Conservation (phyloP, 352 stramenopile species). For the Globisporangium radiosum region DNA sequence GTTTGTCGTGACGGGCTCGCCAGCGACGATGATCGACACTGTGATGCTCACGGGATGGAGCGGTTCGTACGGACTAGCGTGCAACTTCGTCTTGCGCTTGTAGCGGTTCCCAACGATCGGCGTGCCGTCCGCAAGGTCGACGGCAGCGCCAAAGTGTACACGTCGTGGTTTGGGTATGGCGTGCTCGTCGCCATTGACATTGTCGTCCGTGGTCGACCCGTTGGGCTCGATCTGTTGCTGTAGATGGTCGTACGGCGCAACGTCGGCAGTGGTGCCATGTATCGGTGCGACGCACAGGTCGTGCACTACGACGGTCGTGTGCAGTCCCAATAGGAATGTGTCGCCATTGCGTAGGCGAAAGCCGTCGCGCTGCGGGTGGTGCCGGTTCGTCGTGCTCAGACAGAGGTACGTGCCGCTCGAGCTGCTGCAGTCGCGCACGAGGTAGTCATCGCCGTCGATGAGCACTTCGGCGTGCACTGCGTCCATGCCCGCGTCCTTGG, state of each 20-base stretch:
- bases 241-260: not conserved
- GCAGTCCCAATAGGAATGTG: slow-evolving; percentile 35
- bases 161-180: not conserved
- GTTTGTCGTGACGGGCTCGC: slow-evolving; percentile 15
- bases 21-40: slow-evolving; percentile 5
- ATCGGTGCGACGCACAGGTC: slow-evolving; percentile 13
- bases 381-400: slow-evolving; percentile 55
- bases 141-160: slow-evolving; percentile 23
- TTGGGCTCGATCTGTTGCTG: not conserved
- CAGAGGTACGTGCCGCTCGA: slow-evolving; percentile 56
- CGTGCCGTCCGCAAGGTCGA: slow-evolving; percentile 23
- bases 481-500: slow-evolving; percentile 58
- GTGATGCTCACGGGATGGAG: slow-evolving; percentile 9
- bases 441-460: slow-evolving; percentile 55
- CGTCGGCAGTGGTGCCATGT: not conserved
- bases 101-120: slow-evolving; percentile 43
- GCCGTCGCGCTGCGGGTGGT: slow-evolving; percentile 62
- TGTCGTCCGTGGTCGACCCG: slow-evolving; percentile 1
- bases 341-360: slow-evolving; percentile 52
- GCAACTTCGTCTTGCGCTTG: slow-evolving; percentile 28
- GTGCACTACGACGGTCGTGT: slow-evolving; percentile 17
- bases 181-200: not conserved
- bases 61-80: slow-evolving; percentile 5
- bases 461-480: slow-evolving; percentile 54
- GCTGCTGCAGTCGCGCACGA: slow-evolving; percentile 45